Evolutionary conservation across 768 basidiomycete genomes (phyloP).

Genomic region (Albatrellus ellisii): DNA sequence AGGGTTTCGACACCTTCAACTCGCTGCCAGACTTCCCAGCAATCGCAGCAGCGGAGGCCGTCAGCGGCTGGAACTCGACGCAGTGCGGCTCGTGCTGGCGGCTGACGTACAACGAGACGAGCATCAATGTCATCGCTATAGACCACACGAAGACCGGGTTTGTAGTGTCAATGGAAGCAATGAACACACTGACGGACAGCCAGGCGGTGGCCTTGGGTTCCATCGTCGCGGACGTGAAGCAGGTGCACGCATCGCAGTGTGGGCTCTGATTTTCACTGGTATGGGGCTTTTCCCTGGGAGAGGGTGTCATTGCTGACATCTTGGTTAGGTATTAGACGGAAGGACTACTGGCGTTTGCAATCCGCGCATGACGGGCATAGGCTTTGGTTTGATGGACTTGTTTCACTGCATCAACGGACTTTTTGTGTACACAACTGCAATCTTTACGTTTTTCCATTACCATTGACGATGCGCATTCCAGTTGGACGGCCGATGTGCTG

Average conservation of each 20-base stretch:
- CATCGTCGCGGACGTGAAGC: neutral
- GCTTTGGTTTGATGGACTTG: too few species aligned
- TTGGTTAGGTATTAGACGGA: too few species aligned
- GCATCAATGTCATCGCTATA: conserved; percentile 18
- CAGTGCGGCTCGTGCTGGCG: conserved; percentile 21
- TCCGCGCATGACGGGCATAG: too few species aligned
- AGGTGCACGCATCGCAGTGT: neutral
- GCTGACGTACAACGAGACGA: conserved; percentile 17
- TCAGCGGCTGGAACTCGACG: conserved; percentile 19
- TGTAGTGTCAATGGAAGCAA: conserved; percentile 37
- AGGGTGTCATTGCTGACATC: too few species aligned
- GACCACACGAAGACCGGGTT: conserved; percentile 24
- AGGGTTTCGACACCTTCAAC: conserved; percentile 9
- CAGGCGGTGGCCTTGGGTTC: neutral
- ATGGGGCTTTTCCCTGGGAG: too few species aligned
- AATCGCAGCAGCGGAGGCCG: conserved; percentile 16
- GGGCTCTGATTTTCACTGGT: too few species aligned
- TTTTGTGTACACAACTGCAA: too few species aligned
- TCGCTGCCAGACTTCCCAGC: conserved; percentile 12
- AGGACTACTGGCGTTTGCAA: too few species aligned
- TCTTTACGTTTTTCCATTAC: too few species aligned
- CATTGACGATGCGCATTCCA: too few species aligned
- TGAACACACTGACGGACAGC: conserved; percentile 34
- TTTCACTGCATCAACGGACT: too few species aligned
- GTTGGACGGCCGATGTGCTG: too few species aligned